Conservation (phyloP, 495 filamentous ascomycete genomes). For the Talaromyces adpressus region DNA sequence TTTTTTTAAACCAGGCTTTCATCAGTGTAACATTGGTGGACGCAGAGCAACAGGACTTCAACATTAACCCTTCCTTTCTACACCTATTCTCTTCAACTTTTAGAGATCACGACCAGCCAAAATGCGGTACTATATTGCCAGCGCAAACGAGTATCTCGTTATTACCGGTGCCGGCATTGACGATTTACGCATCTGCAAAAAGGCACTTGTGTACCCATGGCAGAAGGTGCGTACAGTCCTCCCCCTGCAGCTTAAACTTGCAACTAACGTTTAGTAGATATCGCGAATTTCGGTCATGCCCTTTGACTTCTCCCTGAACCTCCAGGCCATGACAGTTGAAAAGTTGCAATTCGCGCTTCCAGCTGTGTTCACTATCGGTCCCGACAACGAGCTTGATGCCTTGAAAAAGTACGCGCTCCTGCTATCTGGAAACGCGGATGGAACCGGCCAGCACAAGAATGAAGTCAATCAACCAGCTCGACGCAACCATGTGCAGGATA, state of each 20-base stretch:
- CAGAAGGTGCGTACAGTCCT: slow-evolving; percentile 42
- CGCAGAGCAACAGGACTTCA: neutral
- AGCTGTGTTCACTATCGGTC: slow-evolving; percentile 80
- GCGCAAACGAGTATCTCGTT: slow-evolving; percentile 60
- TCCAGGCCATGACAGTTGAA: slow-evolving; percentile 80
- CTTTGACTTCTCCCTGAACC: slow-evolving; percentile 66
- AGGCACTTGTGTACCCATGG: slow-evolving; percentile 60
- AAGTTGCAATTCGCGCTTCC: slow-evolving; percentile 73
- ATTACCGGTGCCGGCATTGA: slow-evolving; percentile 70
- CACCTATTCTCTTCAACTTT: too few species aligned
- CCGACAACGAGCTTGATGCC: slow-evolving; percentile 55
- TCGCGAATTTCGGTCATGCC: slow-evolving; percentile 58
- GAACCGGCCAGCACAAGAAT: slow-evolving; percentile 15
- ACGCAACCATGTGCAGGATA: slow-evolving; percentile 68
- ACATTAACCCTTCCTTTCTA: too few species aligned
- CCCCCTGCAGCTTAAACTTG: neutral
- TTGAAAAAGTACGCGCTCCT: slow-evolving; percentile 74
- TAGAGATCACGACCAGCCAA: neutral
- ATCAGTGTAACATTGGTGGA: neutral
- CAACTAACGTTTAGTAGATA: slow-evolving; percentile 21
- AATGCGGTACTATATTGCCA: slow-evolving; percentile 25
- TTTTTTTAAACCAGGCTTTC: neutral
- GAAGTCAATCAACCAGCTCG: slow-evolving; percentile 24
- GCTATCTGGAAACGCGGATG: slow-evolving; percentile 52
- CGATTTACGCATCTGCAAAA: slow-evolving; percentile 65